Evolutionary conservation across 2,329 filamentous ascomycete species (phyloP).

Genomic region (Xylariaceae sp.): DNA sequence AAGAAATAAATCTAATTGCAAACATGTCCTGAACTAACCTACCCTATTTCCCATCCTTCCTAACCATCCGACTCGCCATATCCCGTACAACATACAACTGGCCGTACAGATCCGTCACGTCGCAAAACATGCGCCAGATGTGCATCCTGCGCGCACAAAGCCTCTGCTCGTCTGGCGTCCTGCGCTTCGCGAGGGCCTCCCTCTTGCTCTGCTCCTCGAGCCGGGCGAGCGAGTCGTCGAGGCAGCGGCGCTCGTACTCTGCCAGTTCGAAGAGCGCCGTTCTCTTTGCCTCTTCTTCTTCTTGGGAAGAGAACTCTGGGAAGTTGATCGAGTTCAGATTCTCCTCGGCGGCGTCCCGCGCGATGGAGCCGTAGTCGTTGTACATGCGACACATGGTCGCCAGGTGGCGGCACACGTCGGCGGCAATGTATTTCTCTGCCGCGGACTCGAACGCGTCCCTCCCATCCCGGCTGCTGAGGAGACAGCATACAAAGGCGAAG

Average conservation of each 20-base stretch:
- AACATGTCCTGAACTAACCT: too few relatives aligned
- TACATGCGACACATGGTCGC: constrained; percentile 29
- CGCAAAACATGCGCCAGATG: neutral
- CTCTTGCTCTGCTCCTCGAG: neutral
- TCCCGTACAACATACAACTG: neutral
- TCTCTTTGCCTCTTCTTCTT: neutral
- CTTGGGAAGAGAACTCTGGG: constrained; percentile 19
- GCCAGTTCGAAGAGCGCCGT: neutral
- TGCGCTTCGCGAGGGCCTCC: too few relatives aligned
- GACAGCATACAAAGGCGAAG: constrained; percentile 9
- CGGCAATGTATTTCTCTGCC: constrained; percentile 6
- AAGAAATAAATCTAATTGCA: too few relatives aligned
- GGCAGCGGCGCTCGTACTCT: neutral
- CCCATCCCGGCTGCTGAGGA: constrained; percentile 1
- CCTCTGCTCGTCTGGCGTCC: neutral
- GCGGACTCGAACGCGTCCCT: constrained; percentile 8
- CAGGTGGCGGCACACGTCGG: constrained; percentile 14
- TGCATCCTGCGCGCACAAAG: neutral
- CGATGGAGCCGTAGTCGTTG: constrained; percentile 31
- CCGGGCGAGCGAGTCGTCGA: neutral
- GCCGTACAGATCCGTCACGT: neutral
- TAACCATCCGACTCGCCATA: neutral
- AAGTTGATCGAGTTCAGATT: constrained; percentile 32
- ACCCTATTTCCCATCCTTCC: too few relatives aligned
- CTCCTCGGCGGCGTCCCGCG: constrained; percentile 25